phyloP scores from a whole-genome alignment of 2,329 filamentous ascomycete species.

The Bisporella sp. region DNA sequence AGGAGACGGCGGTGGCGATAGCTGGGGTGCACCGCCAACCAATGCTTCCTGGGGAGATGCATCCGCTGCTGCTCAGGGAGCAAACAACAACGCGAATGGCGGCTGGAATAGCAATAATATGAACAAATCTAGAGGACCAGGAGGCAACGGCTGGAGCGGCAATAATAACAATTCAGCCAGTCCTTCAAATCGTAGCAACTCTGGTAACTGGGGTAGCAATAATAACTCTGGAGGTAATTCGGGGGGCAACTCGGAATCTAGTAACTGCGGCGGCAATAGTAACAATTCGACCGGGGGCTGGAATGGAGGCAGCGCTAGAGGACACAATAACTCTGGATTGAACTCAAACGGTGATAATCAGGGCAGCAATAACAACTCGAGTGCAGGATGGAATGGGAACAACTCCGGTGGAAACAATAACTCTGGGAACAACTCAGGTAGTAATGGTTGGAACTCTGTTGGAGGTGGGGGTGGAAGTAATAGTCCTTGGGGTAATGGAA shows the following conservation, averaged over 20 bases:
- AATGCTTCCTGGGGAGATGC: no score
- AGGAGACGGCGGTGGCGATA: no score
- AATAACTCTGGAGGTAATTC: constrained; percentile 1
- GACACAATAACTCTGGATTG: not conserved
- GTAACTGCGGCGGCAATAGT: not conserved
- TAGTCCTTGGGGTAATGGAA: constrained; percentile 5
- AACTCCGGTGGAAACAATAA: constrained; percentile 3
- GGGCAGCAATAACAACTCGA: not conserved
- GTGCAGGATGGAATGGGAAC: constrained; percentile 11
- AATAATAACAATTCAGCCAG: constrained; percentile 4
- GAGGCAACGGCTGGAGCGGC: not conserved
- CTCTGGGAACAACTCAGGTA: not conserved
- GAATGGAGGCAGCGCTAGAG: not conserved
- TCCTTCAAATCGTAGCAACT: constrained; percentile 1
- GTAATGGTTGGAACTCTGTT: constrained; percentile 1
- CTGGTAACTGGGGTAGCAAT: constrained; percentile 9
- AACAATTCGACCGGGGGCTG: not conserved
- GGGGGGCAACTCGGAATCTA: constrained; percentile 1
- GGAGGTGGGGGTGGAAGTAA: not conserved
- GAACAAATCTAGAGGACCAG: constrained; percentile 2
- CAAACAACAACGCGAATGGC: constrained; percentile 1
- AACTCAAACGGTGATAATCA: not conserved
- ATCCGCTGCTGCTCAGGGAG: no score
- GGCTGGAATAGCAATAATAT: constrained; percentile 12
- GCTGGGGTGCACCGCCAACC: no score